A percentile compares a stretch with the other conserved stretches of the same genome.
Conservation (phyloP, 2,329 filamentous ascomycete species). For the Alternaria triticimaculans region DNA sequence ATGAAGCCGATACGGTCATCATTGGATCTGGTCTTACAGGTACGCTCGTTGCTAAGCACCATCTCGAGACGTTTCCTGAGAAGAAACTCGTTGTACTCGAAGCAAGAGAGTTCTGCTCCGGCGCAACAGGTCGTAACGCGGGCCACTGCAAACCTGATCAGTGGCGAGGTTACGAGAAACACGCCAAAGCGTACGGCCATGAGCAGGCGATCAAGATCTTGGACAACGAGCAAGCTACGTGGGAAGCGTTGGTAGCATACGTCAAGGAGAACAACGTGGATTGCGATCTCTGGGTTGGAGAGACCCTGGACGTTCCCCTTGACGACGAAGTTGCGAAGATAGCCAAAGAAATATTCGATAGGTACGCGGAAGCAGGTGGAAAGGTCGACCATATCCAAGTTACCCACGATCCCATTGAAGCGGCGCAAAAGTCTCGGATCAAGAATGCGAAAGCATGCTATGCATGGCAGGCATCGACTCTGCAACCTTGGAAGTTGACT, state of each 20-base stretch:
- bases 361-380: constrained; percentile 28
- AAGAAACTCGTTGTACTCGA: constrained; percentile 31
- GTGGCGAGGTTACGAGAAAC: constrained; percentile 34
- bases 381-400: constrained; percentile 31
- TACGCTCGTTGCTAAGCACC: constrained; percentile 28
- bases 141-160: constrained; percentile 39
- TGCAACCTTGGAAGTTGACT: constrained; percentile 39
- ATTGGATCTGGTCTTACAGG: constrained; percentile 44
- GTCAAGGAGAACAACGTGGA: constrained; percentile 30
- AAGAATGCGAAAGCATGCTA: constrained; percentile 34
- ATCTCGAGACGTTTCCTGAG: constrained; percentile 25
- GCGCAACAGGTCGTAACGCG: constrained; percentile 38
- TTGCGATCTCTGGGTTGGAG: constrained; percentile 38
- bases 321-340: constrained; percentile 31
- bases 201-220: constrained; percentile 36
- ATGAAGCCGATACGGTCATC: constrained; percentile 41
- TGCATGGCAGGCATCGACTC: constrained; percentile 32
- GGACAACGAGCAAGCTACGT: constrained; percentile 36
- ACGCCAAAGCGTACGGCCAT: constrained; percentile 33
- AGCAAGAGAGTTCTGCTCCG: constrained; percentile 40
- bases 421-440: constrained; percentile 20
- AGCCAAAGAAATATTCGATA: constrained; percentile 25
- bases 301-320: constrained; percentile 34
- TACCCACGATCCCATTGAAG: constrained; percentile 25
- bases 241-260: constrained; percentile 29